Percentiles rank a stretch among this genome's conserved stretches.
phyloP scores from a whole-genome alignment of 2,329 filamentous ascomycete genomes.

The Hawksworthiomyces lignivorus region DNA sequence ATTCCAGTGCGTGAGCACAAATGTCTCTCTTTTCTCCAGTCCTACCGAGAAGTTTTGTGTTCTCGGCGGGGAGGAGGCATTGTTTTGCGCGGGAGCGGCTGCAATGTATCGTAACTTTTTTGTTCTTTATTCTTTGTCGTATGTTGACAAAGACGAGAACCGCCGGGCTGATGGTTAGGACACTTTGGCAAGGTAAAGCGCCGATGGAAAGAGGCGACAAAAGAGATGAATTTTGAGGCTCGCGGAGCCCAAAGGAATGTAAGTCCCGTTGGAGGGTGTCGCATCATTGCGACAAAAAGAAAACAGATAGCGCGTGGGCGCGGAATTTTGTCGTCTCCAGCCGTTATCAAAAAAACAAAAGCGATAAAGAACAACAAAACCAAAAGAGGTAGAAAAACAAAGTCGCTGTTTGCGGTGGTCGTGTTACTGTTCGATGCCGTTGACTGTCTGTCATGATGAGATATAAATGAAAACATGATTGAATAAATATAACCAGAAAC shows the following conservation, averaged over 20 bases:
- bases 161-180: constrained; percentile 6
- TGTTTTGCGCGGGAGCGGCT: constrained; percentile 8
- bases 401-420: constrained; percentile 5
- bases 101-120: constrained; percentile 1
- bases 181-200: background rate
- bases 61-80: background rate
- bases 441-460: constrained; percentile 9
- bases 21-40: background rate
- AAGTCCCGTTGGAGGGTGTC: background rate
- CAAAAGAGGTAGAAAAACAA: too few relatives aligned
- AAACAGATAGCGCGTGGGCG: constrained; percentile 5
- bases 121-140: background rate
- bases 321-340: background rate
- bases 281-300: background rate
- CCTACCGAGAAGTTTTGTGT: too few relatives aligned
- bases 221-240: background rate
- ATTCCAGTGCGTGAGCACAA: constrained; percentile 2
- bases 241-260: constrained; percentile 4
- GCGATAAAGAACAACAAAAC: background rate
- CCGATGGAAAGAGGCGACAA: constrained; percentile 3
- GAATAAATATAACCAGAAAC: background rate
- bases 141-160: background rate
- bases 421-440: constrained; percentile 9
- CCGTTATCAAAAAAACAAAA: background rate
- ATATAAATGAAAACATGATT: background rate